Conservation (phyloP, 1,284 basidiomycete species). For the Trichosporon ovoides region DNA sequence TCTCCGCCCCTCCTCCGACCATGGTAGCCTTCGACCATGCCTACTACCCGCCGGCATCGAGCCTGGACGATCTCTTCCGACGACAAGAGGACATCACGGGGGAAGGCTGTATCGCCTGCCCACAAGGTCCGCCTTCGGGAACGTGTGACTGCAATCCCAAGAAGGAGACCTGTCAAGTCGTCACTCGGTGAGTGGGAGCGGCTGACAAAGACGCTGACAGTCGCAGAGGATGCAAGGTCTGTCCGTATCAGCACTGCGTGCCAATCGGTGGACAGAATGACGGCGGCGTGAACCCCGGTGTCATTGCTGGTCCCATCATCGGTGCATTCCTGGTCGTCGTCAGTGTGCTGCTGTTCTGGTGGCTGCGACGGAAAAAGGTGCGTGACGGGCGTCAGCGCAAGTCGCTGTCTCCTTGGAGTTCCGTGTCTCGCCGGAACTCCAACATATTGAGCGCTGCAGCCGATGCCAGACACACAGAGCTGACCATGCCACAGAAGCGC, state of each 20-base stretch:
- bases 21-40: background rate
- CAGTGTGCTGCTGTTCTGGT: slow-evolving; percentile 44
- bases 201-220: background rate
- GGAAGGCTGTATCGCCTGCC: background rate
- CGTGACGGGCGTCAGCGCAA: slow-evolving; percentile 8
- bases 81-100: background rate
- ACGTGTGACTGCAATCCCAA: background rate
- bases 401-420: background rate
- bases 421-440: background rate
- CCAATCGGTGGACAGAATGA: background rate
- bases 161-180: slow-evolving; percentile 2
- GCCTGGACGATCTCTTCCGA: background rate
- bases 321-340: slow-evolving; percentile 42
- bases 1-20: background rate
- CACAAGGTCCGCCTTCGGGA: background rate
- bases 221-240: background rate
- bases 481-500: slow-evolving; percentile 29
- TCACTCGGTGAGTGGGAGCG: background rate
- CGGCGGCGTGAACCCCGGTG: slow-evolving; percentile 39
- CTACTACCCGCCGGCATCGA: background rate
- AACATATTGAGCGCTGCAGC: background rate
- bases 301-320: slow-evolving; percentile 47
- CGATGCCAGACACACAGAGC: background rate
- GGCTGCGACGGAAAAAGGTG: slow-evolving; percentile 46
- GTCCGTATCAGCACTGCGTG: background rate